These are phyloP conservation scores for Fusarium sororula DNA, from an alignment of 2,329 filamentous ascomycete species.

Conservation along the genomic window DNA sequence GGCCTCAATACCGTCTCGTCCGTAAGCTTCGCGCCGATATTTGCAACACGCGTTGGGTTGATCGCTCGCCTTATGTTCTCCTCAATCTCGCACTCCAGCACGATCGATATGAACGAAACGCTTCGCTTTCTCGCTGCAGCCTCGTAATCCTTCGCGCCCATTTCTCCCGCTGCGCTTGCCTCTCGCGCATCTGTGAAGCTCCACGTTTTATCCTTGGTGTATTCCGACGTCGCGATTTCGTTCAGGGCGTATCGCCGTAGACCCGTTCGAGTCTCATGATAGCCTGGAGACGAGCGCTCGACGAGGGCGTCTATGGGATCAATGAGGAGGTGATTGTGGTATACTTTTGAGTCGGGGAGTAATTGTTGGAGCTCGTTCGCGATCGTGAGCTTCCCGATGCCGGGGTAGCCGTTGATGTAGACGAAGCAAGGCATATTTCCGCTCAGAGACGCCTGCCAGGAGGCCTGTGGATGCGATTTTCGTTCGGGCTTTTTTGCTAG, in stretches of 20 bases:
- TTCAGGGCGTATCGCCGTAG: background rate
- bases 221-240: background rate
- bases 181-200: background rate
- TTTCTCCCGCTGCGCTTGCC: background rate
- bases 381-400: background rate
- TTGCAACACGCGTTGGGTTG: accelerated
- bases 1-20: background rate
- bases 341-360: background rate
- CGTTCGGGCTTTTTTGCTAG: accelerated
- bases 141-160: background rate
- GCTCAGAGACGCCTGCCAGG: background rate
- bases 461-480: too few species aligned
- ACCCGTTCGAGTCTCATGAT: background rate
- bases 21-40: accelerated
- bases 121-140: accelerated
- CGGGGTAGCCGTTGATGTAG: conserved; percentile 5
- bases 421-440: background rate
- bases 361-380: background rate
- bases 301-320: background rate
- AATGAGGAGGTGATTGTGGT: background rate
- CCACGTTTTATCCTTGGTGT: background rate
- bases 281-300: background rate
- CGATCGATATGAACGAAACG: background rate
- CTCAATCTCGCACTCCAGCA: background rate
- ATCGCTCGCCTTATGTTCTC: background rate